phyloP scores from a whole-genome alignment of 441 rosid species.

The Pelargonium myrrhifolium region DNA sequence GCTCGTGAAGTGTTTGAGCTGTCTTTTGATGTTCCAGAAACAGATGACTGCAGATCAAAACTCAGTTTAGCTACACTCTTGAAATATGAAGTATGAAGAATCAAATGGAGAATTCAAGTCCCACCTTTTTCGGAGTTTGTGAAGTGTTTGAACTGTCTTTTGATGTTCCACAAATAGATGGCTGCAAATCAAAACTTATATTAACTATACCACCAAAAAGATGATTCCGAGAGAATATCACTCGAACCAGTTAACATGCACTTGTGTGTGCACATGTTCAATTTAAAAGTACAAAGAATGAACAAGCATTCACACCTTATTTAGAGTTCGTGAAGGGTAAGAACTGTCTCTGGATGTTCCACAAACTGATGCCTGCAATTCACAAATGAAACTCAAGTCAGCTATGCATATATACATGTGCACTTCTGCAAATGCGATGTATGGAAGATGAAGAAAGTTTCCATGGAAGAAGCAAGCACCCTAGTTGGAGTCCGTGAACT shows the following conservation, averaged over 20 bases:
- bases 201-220: too few relatives aligned
- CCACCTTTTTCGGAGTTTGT: too few relatives aligned
- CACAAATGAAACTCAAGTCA: background rate
- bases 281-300: background rate
- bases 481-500: slow-evolving; percentile 2
- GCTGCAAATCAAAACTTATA: too few relatives aligned
- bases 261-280: background rate
- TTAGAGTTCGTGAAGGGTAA: slow-evolving; percentile 25
- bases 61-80: background rate
- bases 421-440: too few relatives aligned
- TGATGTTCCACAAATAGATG: too few relatives aligned
- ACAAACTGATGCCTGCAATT: slow-evolving; percentile 2
- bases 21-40: slow-evolving; percentile 22
- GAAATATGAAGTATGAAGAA: too few relatives aligned
- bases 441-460: background rate
- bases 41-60: background rate
- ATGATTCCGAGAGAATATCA: too few relatives aligned
- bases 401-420: background rate
- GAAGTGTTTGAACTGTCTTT: too few relatives aligned
- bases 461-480: background rate
- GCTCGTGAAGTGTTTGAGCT: slow-evolving; percentile 27
- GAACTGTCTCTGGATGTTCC: slow-evolving; percentile 30
- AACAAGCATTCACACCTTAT: slow-evolving; percentile 25
- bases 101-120: too few relatives aligned
- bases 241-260: background rate